A percentile compares a stretch with the other conserved stretches of the same genome.
Evolutionary conservation across 352 stramenopile species (phyloP).

Genomic region (Pythium utonaiense): DNA sequence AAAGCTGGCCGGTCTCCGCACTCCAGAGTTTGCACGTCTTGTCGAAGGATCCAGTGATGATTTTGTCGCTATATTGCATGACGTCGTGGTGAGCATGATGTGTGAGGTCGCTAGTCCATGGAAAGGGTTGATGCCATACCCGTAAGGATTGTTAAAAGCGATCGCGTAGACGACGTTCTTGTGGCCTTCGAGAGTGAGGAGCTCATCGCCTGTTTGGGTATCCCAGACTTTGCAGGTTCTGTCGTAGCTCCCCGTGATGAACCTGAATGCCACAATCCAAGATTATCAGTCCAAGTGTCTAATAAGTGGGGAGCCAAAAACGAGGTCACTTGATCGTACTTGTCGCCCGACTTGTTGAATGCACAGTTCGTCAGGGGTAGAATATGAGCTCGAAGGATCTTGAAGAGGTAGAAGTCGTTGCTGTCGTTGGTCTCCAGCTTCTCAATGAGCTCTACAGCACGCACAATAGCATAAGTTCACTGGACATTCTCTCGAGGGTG

Average conservation of each 20-base stretch:
- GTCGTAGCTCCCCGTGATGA: conserved; percentile 96
- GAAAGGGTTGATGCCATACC: conserved; percentile 37
- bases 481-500: too few relatives aligned
- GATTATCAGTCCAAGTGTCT: background rate
- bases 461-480: background rate
- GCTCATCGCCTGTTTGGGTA: conserved; percentile 91
- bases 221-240: conserved; percentile 96
- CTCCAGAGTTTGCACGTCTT: conserved; percentile 97
- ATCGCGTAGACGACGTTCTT: conserved; percentile 97
- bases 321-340: conserved; percentile 34
- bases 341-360: conserved; percentile 96
- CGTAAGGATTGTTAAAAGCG: conserved; percentile 96
- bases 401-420: conserved; percentile 96
- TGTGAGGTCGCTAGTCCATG: too few relatives aligned
- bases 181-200: conserved; percentile 92
- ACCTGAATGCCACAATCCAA: conserved; percentile 36
- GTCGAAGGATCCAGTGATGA: conserved; percentile 95
- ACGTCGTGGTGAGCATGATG: too few relatives aligned
- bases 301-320: conserved; percentile 1
- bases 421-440: conserved; percentile 93
- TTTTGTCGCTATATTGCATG: conserved; percentile 70
- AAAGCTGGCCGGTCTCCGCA: conserved; percentile 90
- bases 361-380: conserved; percentile 95
- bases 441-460: conserved; percentile 87
- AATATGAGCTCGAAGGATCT: conserved; percentile 94